These are phyloP conservation scores for Amaranthus cruentus DNA, from an alignment of 148 eudicot genomes.

Conservation along the genomic window DNA sequence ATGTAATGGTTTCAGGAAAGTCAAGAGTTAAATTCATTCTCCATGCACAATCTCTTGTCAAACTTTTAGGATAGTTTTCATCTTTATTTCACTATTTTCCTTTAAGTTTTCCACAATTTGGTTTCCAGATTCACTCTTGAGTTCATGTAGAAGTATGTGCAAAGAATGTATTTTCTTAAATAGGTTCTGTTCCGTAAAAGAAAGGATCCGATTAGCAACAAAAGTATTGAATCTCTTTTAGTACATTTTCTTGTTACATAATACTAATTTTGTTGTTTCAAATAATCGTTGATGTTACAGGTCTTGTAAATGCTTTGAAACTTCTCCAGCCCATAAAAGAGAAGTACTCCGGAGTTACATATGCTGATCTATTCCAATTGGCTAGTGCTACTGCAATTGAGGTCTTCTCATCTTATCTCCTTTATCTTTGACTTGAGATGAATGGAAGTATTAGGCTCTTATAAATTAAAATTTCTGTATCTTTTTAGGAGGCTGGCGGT, in stretches of 20 bases:
- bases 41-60: neutral
- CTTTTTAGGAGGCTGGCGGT: conserved; percentile 92
- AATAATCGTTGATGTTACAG: conserved; percentile 34
- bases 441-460: neutral
- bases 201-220: neutral
- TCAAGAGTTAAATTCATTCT: neutral
- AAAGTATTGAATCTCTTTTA: neutral
- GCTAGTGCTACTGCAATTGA: conserved; percentile 98
- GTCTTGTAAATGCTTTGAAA: conserved; percentile 93
- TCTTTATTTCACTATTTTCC: neutral
- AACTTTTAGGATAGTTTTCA: neutral
- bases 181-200: neutral
- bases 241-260: neutral
- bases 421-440: conserved; percentile 1
- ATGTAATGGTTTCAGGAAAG: neutral
- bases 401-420: conserved; percentile 35
- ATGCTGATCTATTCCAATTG: conserved; percentile 95
- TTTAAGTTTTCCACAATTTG: neutral
- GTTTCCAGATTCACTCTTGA: neutral
- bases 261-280: neutral
- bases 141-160: neutral
- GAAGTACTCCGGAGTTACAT: conserved; percentile 78
- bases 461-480: conserved; percentile 10
- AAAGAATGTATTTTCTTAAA: neutral
- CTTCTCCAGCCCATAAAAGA: conserved; percentile 93